Conservation (phyloP, 2,329 filamentous ascomycete genomes). For the Pestalotiopsis sp. region DNA sequence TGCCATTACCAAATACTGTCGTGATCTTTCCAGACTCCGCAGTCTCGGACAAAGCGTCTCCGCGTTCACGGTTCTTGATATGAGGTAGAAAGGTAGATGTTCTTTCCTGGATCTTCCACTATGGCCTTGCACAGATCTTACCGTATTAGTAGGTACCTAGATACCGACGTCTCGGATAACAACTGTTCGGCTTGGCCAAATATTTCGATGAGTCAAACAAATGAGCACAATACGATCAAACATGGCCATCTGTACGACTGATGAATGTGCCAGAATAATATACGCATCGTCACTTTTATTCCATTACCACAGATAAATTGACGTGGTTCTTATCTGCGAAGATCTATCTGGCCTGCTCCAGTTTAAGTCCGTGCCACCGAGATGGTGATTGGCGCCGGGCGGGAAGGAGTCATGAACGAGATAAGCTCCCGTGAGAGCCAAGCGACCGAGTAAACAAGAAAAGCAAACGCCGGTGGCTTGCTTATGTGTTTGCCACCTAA, state of each 20-base stretch:
- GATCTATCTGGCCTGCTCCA: not conserved
- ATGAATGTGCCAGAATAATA: not conserved
- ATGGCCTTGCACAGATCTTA: no score
- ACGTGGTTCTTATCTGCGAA: conserved; percentile 5
- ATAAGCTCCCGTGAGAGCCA: not conserved
- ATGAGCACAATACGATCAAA: not conserved
- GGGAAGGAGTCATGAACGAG: not conserved
- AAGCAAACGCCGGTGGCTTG: not conserved
- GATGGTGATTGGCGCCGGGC: not conserved
- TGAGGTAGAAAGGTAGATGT: not conserved
- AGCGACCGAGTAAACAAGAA: not conserved
- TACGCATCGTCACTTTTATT: not conserved
- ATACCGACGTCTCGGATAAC: not conserved
- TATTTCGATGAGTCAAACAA: not conserved
- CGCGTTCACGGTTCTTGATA: not conserved
- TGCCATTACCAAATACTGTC: not conserved
- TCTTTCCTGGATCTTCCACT: not conserved
- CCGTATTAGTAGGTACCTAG: no score
- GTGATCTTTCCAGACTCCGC: not conserved
- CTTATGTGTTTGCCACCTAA: not conserved
- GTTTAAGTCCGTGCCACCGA: conserved; percentile 4
- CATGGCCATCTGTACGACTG: not conserved
- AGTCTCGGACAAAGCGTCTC: not conserved
- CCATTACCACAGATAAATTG: not conserved
- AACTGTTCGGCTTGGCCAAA: not conserved